Evolutionary conservation across 805 yeast genomes (phyloP), one percentile per base, ranked within the genome.

Genomic region (Zygotorulaspora florentina): DNA sequence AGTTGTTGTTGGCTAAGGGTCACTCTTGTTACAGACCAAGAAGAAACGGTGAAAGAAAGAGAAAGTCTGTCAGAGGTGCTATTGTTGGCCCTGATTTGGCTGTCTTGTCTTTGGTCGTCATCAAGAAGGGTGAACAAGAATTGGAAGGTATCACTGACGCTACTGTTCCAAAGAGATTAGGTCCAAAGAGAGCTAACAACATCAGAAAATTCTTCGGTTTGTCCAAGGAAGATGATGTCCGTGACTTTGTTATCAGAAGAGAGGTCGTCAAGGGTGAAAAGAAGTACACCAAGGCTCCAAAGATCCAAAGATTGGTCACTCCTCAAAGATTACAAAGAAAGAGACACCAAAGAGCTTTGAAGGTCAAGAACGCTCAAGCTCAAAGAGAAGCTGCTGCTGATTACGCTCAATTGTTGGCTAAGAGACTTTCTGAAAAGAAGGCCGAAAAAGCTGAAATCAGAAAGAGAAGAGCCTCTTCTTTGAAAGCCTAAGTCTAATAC

Each of bases 351-450:
- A 86, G 80, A 74, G 83, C 96, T 67, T 78, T 83, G 77, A 93
- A 93, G 85, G 79, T 87, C 74, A 87, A 83, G 80, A 87, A 87
- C 76, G 97, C 98, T 74, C 96, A 88, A 82, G 89, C 87, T 70
- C 96, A 89, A 79, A 89, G 96, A 88, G 98, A 93, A 76, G 96
- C 96, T 79, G 99, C 99, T 76, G 96, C 98, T 72, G 99, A 93
- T 79, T 93, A 93, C 85, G 95, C 97, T 72, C 96, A 90, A 79
- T 81, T 93, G 72, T 82, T 93, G 74, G 98, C 99, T 72, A 79
- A 88, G 81, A 91, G 98, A 78, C 85, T 91, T 75, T 86, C 88
- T 76, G 97, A 91, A 79, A 88, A 90, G 80, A 91, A 91, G 83
- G 91, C 95, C 73, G 96, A 88, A 79, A 87, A 81, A 81, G 96